Base-by-base conservation (phyloP, 176 grass and related monocot genomes). In the Aegilops tauschii region DNA sequence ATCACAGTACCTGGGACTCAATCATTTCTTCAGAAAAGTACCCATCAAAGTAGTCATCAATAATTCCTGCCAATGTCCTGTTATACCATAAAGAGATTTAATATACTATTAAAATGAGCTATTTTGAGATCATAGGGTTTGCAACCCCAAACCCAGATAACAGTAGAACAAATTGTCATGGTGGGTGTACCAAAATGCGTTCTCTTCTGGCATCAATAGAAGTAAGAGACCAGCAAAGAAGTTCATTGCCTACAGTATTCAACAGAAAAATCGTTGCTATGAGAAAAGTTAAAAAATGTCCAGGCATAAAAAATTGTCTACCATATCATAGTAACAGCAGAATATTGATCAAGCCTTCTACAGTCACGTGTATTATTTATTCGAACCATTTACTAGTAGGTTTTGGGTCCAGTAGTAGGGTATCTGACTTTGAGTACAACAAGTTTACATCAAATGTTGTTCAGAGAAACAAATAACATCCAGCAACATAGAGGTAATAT, bases 1-100 rank as follows among this genome's bases (percentile, higher is more conserved):
- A 68, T 45, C 32, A 58, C 8, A 77, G 69, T 80, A 97, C 97
- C 94, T 99, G 94, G 27, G 89, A 99, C 87, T 99, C 97, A 29
- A 94, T 93, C 97, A 99, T 99, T 86, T 99, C 97, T 88, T 99
- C 97, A 59, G 97, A 90, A 65, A 96, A 99, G 73, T 97, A 97
- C 70, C 92, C 97, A 87, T 99, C 89, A 93, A 99, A 99, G 76
- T 97, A 97, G 80, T 97, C 97, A 78, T 99, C 97, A 71, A 99
- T 95, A 83, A 99, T 93, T 28, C 90, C 97, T 59, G 86, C 95
- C 89, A 99, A 87, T 90, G 94, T 90, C 97, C 97, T 99, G 84
- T 79, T 78, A 86, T 36, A 84, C 82, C 74, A 87, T 77, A 29
- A 12, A 85, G 12, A 74, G 11, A 44, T 91, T 86, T 84, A 90